Conservation (phyloP, 1,284 basidiomycete species). For the Cutaneotrichosporon sp. region DNA sequence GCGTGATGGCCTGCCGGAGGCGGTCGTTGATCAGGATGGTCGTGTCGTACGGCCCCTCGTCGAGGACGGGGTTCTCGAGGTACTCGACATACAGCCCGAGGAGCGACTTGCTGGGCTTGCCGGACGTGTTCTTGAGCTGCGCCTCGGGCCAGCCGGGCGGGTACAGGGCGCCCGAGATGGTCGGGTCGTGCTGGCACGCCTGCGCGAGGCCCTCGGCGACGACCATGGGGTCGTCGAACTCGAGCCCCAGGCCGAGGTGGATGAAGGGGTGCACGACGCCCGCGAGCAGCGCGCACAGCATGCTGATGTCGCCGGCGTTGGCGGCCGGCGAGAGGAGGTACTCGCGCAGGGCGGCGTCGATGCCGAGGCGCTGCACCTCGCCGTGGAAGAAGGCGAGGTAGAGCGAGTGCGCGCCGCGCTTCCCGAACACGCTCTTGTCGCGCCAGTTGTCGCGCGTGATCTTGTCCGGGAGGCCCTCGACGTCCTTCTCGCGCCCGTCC, state of each 20-base stretch:
- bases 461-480: slow-evolving; percentile 29
- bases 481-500: slow-evolving; percentile 32
- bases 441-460: slow-evolving; percentile 59
- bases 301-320: slow-evolving; percentile 55
- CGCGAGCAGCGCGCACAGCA: slow-evolving; percentile 62
- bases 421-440: slow-evolving; percentile 58
- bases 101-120: slow-evolving; percentile 14
- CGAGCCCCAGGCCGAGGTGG: slow-evolving; percentile 65
- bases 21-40: slow-evolving; percentile 57
- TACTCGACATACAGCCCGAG: slow-evolving; percentile 40
- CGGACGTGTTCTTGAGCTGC: slow-evolving; percentile 5
- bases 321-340: slow-evolving; percentile 60
- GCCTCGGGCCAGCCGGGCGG: slow-evolving; percentile 30
- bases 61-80: slow-evolving; percentile 37
- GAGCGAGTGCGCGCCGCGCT: slow-evolving; percentile 59
- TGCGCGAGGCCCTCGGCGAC: slow-evolving; percentile 65
- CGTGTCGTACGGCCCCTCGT: slow-evolving; percentile 62
- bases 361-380: slow-evolving; percentile 57
- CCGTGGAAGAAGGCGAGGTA: slow-evolving; percentile 63
- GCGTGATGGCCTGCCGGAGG: slow-evolving; percentile 52
- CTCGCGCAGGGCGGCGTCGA: slow-evolving; percentile 57
- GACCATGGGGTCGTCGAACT: slow-evolving; percentile 62
- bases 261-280: slow-evolving; percentile 63
- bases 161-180: slow-evolving; percentile 77
- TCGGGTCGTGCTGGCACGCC: slow-evolving; percentile 96